phyloP scores from a whole-genome alignment of 108 stramenopile genomes.

The Fistulifera pelliculosa region DNA sequence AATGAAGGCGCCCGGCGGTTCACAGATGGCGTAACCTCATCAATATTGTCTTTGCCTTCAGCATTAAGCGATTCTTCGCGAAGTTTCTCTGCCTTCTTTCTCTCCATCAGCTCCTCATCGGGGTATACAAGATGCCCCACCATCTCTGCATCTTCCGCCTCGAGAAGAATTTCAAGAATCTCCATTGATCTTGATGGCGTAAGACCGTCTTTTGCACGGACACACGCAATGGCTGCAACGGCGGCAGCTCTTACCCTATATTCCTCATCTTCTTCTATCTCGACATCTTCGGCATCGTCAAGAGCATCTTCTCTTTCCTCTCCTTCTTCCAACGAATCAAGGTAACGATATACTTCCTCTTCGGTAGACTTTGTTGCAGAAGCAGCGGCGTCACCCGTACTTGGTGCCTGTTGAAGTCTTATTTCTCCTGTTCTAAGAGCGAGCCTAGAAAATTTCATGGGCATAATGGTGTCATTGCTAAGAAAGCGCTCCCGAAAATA shows the following conservation, averaged over 20 bases:
- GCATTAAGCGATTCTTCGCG: constrained; percentile 2
- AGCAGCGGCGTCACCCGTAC: constrained; percentile 24
- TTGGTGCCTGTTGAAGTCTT: constrained; percentile 19
- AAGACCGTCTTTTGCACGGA: constrained; percentile 78
- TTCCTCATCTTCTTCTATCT: constrained; percentile 84
- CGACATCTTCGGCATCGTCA: constrained; percentile 69
- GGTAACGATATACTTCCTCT: constrained; percentile 52
- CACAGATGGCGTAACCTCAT: background rate
- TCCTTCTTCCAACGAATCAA: constrained; percentile 54
- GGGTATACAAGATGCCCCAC: constrained; percentile 50
- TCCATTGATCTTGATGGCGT: constrained; percentile 53
- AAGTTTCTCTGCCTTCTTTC: background rate
- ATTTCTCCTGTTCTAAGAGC: constrained; percentile 63
- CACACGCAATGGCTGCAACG: constrained; percentile 66
- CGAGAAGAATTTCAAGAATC: constrained; percentile 64
- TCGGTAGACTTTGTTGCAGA: constrained; percentile 22
- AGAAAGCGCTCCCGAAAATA: constrained; percentile 77
- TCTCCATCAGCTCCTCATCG: constrained; percentile 47
- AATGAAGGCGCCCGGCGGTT: background rate
- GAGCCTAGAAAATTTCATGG: constrained; percentile 64
- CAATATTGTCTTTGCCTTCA: no score
- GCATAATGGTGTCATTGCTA: constrained; percentile 54
- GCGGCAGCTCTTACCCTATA: constrained; percentile 70
- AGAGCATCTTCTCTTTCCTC: constrained; percentile 48
- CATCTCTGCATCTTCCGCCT: constrained; percentile 57